Base-by-base conservation (phyloP, 2,329 filamentous ascomycete genomes). In the Pseudodiploospora longispora region DNA sequence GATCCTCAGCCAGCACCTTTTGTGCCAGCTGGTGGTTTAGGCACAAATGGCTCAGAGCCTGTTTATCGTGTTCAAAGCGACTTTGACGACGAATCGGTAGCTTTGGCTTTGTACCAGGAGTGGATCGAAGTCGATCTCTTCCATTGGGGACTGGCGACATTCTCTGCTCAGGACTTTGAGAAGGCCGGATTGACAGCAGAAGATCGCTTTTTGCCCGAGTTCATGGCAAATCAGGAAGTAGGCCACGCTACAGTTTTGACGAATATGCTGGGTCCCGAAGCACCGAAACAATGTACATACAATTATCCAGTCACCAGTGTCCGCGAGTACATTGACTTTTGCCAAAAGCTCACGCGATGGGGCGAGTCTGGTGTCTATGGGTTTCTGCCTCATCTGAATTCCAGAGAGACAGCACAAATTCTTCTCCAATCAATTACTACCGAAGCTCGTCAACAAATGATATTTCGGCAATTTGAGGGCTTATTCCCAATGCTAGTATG, bases 41-140 rank as follows among this genome's bases (percentile, higher is more conserved):
- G 85, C 3, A 89, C 85, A 36, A 90, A 91, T 48, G 85, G 85
- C n/a, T 77, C 79, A 6, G 72, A 75, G 36, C 86, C 86, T 2
- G 78, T 88, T 1, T 91, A 91, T 63, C 80, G 83, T 48, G 81
- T 86, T 0, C 74, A 87, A 55, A 87, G 82, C 50, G 87, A 94
- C 57, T 93, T 89, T 57, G 87, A 93, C 62, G 93, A 83, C 59
- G 75, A 91, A 59, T 89, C 85, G 0, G 72, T 93, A 30, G 75
- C 80, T 1, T 70, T 93, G 9, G 85, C 76, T 9, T 69, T 91
- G 0, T 90, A 91, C 59, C 83, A 89, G 55, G 87, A 93, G 63
- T 93, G 80, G 76, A 88, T 91, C 43, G 86, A 93, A 65, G 72
- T 93, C 1, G 87, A 93, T 58, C 72, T 88, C 10, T 93, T 93